A percentile compares a stretch with the other conserved stretches of the same genome.
Evolutionary conservation across 164 flowering plant species (phyloP).

Genomic region (Vitis rotundifolia): DNA sequence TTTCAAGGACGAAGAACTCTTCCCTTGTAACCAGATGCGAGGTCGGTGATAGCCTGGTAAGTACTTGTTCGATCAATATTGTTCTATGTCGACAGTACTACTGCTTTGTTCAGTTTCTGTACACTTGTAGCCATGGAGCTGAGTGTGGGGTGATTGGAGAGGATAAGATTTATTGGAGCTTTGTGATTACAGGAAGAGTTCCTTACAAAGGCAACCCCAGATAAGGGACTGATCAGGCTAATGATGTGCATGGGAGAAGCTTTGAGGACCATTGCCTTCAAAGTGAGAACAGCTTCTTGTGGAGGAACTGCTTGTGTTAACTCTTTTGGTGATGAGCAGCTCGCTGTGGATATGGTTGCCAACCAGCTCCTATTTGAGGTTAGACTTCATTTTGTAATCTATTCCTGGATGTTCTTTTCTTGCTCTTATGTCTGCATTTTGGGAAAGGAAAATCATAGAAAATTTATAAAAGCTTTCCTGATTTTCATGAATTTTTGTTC

Average conservation of each 20-base stretch:
- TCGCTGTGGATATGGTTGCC: slow-evolving; percentile 96
- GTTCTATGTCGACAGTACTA: no score
- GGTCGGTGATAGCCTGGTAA: slow-evolving; percentile 90
- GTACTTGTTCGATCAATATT: slow-evolving; percentile 1
- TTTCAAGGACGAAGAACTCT: slow-evolving; percentile 43
- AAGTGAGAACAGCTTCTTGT: slow-evolving; percentile 97
- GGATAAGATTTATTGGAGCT: not conserved
- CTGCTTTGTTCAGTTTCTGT: no score
- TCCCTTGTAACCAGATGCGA: slow-evolving; percentile 63
- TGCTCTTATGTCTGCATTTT: no score
- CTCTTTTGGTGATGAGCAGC: slow-evolving; percentile 96
- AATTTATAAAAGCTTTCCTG: no score
- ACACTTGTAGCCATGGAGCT: no score
- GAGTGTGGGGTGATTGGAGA: no score
- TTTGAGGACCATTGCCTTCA: slow-evolving; percentile 85
- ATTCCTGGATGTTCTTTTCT: not conserved
- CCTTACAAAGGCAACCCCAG: slow-evolving; percentile 81
- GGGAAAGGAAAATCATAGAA: no score
- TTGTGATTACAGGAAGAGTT: slow-evolving; percentile 72
- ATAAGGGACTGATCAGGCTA: slow-evolving; percentile 81
- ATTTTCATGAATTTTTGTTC: no score
- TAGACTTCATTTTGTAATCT: not conserved
- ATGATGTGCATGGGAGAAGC: slow-evolving; percentile 97
- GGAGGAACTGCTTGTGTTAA: slow-evolving; percentile 96
- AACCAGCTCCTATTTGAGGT: slow-evolving; percentile 93